Base-by-base conservation (phyloP, 2,329 filamentous ascomycete genomes). In the Cucurbitaria berberidis region DNA sequence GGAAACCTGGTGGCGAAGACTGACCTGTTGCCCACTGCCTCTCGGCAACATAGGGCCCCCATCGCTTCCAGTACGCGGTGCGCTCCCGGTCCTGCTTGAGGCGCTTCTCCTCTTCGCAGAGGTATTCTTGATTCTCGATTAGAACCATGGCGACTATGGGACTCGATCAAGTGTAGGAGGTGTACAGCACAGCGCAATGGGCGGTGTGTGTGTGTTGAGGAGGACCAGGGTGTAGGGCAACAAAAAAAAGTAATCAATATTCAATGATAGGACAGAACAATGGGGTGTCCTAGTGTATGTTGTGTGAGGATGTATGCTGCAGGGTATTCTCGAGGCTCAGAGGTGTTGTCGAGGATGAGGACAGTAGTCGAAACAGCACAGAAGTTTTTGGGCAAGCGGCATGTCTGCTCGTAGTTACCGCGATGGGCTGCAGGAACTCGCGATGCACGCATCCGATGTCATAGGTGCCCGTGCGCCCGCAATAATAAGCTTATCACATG, bases 31-130 rank as follows among this genome's bases (percentile, higher is more conserved):
- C 92, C 93, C 93, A 97, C 80, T 97, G 93, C 72, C 93, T 84
- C 80, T 98, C 93, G 49, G 93, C 87, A 66, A 96, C 88, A 72
- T 97, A 98, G 21, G 93, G 89, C 49, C 93, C 93, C 92, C 93
- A 97, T 86, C 89, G 91, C 85, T 98, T 98, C 93, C 93, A 98
- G 81, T 98, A 98, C 76, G 91, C 93, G 62, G 79, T 84, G 60
- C 88, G 88, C 61, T 93, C 86, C 54, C 87, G 86, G 77, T 98
- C 93, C 72, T 96, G 86, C 72, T 89, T 89, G 65, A 98, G 84
- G 44, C 95, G 89, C 76, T 89, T 89, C 82, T 98, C 93, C 79
- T 98, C 93, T 76, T 90, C 88, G 55, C 89, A 92, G 72, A 93
- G 84, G 76, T 91, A 93, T 73, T 95, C 90, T 77, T 95, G 86